Evolutionary conservation across 106 monocot genomes (phyloP).

Genomic region (Apostasia shenzhenica): DNA sequence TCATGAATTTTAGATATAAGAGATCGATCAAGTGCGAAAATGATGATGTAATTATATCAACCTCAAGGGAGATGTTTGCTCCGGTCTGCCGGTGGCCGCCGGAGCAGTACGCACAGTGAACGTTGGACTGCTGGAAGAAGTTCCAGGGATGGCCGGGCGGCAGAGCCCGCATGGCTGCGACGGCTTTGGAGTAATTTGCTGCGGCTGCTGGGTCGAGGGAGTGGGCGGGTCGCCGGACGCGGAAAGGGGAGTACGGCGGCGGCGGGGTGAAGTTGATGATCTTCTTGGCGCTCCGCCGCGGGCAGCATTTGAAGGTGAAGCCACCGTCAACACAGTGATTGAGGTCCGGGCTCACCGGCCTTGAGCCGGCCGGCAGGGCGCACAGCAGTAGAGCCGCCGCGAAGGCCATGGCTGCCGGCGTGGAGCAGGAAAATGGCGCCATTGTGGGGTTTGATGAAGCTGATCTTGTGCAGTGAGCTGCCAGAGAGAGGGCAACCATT

Average conservation of each 20-base stretch:
- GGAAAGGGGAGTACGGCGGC: conserved; percentile 4
- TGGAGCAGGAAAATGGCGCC: too few species aligned
- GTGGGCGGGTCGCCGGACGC: conserved; percentile 27
- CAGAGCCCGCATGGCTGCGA: conserved; percentile 16
- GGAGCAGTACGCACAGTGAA: conserved; percentile 18
- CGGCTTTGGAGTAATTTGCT: conserved; percentile 20
- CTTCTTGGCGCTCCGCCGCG: too few species aligned
- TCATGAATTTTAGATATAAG: conserved; percentile 1
- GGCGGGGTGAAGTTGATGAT: background rate
- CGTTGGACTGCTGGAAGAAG: conserved; percentile 24
- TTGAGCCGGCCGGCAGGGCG: background rate
- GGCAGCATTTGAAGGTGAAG: too few species aligned
- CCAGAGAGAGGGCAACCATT: too few species aligned
- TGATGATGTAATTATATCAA: background rate
- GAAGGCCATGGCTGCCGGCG: background rate
- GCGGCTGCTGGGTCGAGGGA: conserved; percentile 15
- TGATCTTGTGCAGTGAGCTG: too few species aligned
- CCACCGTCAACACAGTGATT: background rate
- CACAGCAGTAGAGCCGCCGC: background rate
- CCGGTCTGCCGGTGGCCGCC: conserved; percentile 23
- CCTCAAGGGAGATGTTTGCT: background rate
- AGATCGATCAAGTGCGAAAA: too few species aligned
- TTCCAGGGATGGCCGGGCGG: conserved; percentile 17
- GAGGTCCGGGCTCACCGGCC: background rate
- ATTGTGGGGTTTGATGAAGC: too few species aligned